These are phyloP conservation scores for Orbilia brochopaga DNA, from an alignment of 2,329 filamentous ascomycete species.

Conservation along the genomic window DNA sequence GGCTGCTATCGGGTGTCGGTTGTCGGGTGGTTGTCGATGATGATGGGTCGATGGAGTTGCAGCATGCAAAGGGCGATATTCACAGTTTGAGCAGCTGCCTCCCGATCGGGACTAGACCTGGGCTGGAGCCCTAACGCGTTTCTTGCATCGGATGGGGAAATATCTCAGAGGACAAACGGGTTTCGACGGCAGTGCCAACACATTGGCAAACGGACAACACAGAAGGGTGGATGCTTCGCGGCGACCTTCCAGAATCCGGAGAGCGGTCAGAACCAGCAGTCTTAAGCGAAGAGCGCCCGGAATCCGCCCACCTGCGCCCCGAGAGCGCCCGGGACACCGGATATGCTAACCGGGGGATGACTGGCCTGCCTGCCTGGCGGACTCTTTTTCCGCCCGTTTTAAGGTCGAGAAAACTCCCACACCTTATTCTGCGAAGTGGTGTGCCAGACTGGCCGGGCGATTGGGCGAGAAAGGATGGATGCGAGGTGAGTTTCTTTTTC, in stretches of 20 bases:
- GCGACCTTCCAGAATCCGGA: background rate
- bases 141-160: conserved; percentile 10
- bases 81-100: conserved; percentile 39
- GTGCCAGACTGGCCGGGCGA: background rate
- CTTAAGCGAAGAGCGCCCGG: conserved; percentile 2
- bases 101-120: conserved; percentile 35
- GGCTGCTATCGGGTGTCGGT: conserved; percentile 17
- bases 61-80: conserved; percentile 50
- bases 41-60: conserved; percentile 50
- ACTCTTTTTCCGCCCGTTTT: conserved; percentile 2
- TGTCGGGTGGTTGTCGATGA: conserved; percentile 45
- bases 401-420: background rate
- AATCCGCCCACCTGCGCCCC: background rate
- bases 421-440: background rate
- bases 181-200: conserved; percentile 24
- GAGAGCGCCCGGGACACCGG: background rate
- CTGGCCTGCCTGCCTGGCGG: background rate
- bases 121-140: conserved; percentile 48
- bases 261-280: background rate
- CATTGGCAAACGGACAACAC: conserved; percentile 2
- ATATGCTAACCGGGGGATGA: background rate
- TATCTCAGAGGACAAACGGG: conserved; percentile 20
- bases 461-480: conserved; percentile 1
- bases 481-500: background rate
- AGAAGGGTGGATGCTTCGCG: background rate